Evolutionary conservation across 495 filamentous ascomycete species (phyloP).

Genomic region (Trichoderma orchidacearum): DNA sequence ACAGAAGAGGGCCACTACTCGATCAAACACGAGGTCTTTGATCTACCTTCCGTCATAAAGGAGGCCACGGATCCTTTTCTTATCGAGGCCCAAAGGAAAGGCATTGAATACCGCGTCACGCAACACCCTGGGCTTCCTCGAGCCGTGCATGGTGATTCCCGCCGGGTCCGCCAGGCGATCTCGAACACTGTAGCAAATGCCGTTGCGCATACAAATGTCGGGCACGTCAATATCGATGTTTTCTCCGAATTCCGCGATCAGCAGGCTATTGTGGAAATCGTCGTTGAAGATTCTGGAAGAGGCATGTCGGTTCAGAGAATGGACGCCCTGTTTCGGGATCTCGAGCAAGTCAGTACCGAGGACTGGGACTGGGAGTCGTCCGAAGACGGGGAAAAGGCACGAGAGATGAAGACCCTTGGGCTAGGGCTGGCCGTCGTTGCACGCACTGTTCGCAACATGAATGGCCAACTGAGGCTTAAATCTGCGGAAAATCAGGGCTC

Average conservation of each 20-base stretch:
- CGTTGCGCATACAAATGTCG: constrained; percentile 63
- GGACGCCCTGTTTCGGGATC: constrained; percentile 67
- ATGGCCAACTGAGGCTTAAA: constrained; percentile 76
- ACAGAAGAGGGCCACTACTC: constrained; percentile 70
- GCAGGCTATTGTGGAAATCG: constrained; percentile 53
- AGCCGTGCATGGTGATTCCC: constrained; percentile 64
- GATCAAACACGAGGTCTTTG: constrained; percentile 71
- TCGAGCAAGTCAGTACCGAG: constrained; percentile 73
- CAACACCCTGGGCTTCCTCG: constrained; percentile 57
- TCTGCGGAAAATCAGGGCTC: constrained; percentile 81
- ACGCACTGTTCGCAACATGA: constrained; percentile 75
- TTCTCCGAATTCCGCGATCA: constrained; percentile 30
- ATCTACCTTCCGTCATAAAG: constrained; percentile 54
- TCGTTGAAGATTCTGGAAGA: constrained; percentile 63
- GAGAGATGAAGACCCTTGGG: constrained; percentile 44
- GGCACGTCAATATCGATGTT: constrained; percentile 58
- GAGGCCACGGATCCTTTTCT: constrained; percentile 67
- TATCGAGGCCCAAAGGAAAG: constrained; percentile 63
- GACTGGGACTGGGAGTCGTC: constrained; percentile 18
- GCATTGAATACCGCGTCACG: constrained; percentile 51
- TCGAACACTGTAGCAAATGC: constrained; percentile 79
- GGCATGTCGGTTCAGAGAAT: constrained; percentile 65
- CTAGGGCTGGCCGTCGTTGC: constrained; percentile 81
- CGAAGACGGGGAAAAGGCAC: constrained; percentile 13
- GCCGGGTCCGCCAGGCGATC: constrained; percentile 66